These are phyloP conservation scores for Scenedesmus sp. DNA, from an alignment of 163 green algal species.

Conservation along the genomic window DNA sequence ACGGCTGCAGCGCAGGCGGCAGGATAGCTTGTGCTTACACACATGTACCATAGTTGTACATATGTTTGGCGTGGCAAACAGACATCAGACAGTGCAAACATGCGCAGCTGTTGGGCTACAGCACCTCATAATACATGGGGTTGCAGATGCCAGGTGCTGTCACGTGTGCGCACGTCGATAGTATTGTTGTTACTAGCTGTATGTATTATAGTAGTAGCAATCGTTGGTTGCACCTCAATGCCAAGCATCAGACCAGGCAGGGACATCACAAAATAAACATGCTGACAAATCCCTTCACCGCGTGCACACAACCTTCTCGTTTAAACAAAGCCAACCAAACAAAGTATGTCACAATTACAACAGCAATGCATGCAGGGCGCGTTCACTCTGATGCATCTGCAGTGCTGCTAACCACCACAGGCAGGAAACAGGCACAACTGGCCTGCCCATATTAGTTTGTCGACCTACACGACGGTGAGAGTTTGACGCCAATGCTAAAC, in stretches of 20 bases:
- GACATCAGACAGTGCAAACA: neutral
- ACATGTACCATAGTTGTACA: no score
- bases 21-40: no score
- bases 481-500: neutral
- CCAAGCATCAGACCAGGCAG: neutral
- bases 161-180: neutral
- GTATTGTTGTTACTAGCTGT: no score
- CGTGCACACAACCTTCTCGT: neutral
- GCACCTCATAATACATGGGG: neutral
- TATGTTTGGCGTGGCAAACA: no score
- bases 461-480: neutral
- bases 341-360: neutral
- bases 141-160: neutral
- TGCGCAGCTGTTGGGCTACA: neutral
- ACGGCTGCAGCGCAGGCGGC: neutral
- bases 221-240: neutral
- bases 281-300: neutral
- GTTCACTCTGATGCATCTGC: neutral
- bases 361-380: neutral
- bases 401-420: neutral
- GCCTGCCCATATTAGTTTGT: neutral
- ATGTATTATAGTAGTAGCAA: neutral
- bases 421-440: neutral
- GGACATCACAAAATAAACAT: neutral
- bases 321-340: neutral